Evolutionary conservation across 2,329 filamentous ascomycete genomes (phyloP), one percentile per base, ranked within the genome.

Genomic region (Escovopsis sp.): DNA sequence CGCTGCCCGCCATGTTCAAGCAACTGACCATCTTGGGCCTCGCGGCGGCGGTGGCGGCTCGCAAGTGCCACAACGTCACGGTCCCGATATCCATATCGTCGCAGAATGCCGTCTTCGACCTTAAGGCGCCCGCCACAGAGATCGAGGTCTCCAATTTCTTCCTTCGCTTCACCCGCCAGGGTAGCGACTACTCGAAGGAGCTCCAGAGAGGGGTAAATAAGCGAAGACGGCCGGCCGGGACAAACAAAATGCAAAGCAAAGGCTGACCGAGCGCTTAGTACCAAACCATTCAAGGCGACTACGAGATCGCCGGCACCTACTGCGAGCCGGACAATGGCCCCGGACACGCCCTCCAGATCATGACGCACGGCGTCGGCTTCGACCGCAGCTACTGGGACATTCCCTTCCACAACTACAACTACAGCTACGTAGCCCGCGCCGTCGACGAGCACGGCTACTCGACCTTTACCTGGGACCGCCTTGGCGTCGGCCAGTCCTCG

Each of bases 401-500:
- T 10, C 55, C 72, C 1, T 71, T 63, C 58, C 66, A 74, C 53
- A 60, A 68, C 50, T 70, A 66, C 62, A 74, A 77, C 53, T 80
- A 82, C 61, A 75, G 68, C 51, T 82, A 81, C 54, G 65, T 74
- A 25, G 62, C 71, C 37, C 57, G 58, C 11, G 76, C 77, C 2
- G 64, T 78, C 2, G 67, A 65, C 5, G 61, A 63, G 8, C 63
- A 68, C 33, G 71, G 71, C 34, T 80, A 73, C 60, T 72, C 68
- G 29, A 79, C 75, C 2, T 66, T 81, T 37, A 59, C 67, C 9
- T 78, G 70, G 57, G 76, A 82, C 56, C 73, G 77, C 14, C 67
- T 79, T 6, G 78, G 77, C 29, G 66, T 79, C 35, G 76, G 70
- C 34, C 59, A 63, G 43, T 79, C 74, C 1, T 68, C 69, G 5